Evolutionary conservation across 345 rosid genomes (phyloP).

Genomic region (Conringia planisiliqua): DNA sequence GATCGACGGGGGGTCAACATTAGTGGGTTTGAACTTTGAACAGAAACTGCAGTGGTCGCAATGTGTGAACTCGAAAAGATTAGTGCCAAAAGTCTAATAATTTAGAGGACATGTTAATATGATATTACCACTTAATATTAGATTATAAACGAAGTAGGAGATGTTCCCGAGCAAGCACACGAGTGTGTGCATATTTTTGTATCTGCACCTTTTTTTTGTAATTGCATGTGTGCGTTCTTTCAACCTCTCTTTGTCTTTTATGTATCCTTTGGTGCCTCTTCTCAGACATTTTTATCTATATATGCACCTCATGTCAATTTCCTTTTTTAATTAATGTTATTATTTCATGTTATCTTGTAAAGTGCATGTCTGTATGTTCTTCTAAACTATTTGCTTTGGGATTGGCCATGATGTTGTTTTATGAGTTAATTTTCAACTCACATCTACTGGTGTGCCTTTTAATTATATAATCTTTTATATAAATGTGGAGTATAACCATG

Average conservation of each 20-base stretch:
- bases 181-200: slow-evolving; percentile 13
- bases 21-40: slow-evolving; percentile 20
- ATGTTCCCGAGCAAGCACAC: slow-evolving; percentile 33
- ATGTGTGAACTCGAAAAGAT: slow-evolving; percentile 17
- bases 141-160: slow-evolving; percentile 6
- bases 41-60: neutral
- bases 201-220: slow-evolving; percentile 9
- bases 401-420: slow-evolving; percentile 3
- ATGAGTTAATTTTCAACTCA: neutral
- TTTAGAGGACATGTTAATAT: neutral
- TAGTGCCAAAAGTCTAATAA: slow-evolving; percentile 14
- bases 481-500: neutral
- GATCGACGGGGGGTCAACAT: slow-evolving; percentile 16
- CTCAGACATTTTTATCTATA: slow-evolving; percentile 23
- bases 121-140: neutral
- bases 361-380: slow-evolving; percentile 17
- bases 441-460: neutral
- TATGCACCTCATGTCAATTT: slow-evolving; percentile 14
- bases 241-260: slow-evolving; percentile 17
- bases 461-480: neutral
- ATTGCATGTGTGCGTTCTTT: neutral
- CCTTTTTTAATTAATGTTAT: neutral
- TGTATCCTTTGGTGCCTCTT: slow-evolving; percentile 7
- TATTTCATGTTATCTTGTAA: neutral
- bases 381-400: slow-evolving; percentile 12